A percentile compares a stretch with the other conserved stretches of the same genome.
Evolutionary conservation across 192 early-diverging fungal species (phyloP).

Genomic region (Pecoramyces ruminantium): DNA sequence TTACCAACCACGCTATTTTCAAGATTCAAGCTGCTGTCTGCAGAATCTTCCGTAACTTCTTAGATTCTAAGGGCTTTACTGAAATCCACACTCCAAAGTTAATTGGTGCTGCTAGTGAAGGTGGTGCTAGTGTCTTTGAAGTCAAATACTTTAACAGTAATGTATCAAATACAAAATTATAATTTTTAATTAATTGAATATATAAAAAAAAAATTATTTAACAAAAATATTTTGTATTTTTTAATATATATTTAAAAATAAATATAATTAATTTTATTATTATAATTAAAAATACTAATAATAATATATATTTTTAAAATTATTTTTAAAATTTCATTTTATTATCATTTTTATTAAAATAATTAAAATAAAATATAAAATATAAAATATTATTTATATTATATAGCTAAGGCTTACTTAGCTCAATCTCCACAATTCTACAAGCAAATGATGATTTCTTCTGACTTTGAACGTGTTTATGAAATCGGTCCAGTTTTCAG

Average conservation of each 20-base stretch:
- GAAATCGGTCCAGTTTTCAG: conserved; percentile 98
- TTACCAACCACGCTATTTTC: conserved; percentile 95
- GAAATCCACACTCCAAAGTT: conserved; percentile 99
- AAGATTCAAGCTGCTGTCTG: conserved; percentile 85
- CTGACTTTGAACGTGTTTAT: conserved; percentile 95
- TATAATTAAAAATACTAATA: not conserved
- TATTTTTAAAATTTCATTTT: too few species aligned
- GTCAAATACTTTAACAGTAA: conserved; percentile 89
- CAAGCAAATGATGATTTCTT: conserved; percentile 97
- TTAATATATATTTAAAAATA: too few species aligned
- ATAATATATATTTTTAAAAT: too few species aligned
- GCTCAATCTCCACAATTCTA: conserved; percentile 98
- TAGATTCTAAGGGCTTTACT: conserved; percentile 59
- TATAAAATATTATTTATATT: too few species aligned
- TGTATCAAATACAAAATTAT: not conserved
- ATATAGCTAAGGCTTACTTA: conserved; percentile 61
- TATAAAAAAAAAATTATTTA: too few species aligned
- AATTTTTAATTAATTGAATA: too few species aligned
- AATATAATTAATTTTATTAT: too few species aligned
- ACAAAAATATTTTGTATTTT: too few species aligned
- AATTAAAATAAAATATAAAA: too few species aligned
- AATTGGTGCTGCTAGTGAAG: conserved; percentile 79
- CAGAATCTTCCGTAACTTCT: conserved; percentile 88
- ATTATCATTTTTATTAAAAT: too few species aligned
- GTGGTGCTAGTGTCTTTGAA: conserved; percentile 95